These are phyloP conservation scores for Lentinula lateritia DNA, from an alignment of 768 basidiomycete genomes.

Conservation along the genomic window DNA sequence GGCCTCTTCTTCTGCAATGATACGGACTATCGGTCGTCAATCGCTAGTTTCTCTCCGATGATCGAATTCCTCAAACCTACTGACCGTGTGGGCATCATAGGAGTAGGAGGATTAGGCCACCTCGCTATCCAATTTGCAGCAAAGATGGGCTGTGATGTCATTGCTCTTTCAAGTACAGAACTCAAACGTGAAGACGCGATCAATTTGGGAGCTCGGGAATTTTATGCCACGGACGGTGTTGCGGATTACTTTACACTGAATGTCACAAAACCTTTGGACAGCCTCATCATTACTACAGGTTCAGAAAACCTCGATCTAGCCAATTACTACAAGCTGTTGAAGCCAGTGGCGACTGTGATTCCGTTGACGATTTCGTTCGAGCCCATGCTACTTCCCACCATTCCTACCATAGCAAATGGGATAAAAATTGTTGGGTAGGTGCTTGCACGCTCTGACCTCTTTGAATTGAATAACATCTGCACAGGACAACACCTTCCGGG, in stretches of 20 bases:
- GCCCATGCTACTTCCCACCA: conserved; percentile 17
- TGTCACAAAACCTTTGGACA: conserved; percentile 19
- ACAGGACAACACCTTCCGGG: not conserved
- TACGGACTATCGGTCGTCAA: not conserved
- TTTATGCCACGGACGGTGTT: conserved; percentile 22
- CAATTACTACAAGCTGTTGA: conserved; percentile 21
- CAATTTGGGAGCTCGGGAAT: conserved; percentile 28
- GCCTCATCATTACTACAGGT: conserved; percentile 24
- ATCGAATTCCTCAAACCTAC: conserved; percentile 19
- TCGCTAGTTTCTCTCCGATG: conserved; percentile 16
- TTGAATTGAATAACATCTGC: not conserved
- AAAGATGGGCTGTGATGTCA: conserved; percentile 33
- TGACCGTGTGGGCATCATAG: conserved; percentile 27
- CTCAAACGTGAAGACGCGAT: conserved; percentile 25
- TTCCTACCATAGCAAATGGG: conserved; percentile 2
- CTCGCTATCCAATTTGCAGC: conserved; percentile 32
- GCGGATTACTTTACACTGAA: conserved; percentile 17
- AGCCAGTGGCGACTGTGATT: conserved; percentile 16
- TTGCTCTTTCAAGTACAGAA: conserved; percentile 28
- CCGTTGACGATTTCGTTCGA: conserved; percentile 19
- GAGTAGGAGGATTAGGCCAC: conserved; percentile 31
- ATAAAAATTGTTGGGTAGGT: conserved; percentile 5
- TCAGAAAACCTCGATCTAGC: conserved; percentile 9
- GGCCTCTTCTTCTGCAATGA: not conserved
- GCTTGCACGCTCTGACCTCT: not conserved